Base-by-base conservation (phyloP, 768 basidiomycete genomes). In the Russula brevipes region DNA sequence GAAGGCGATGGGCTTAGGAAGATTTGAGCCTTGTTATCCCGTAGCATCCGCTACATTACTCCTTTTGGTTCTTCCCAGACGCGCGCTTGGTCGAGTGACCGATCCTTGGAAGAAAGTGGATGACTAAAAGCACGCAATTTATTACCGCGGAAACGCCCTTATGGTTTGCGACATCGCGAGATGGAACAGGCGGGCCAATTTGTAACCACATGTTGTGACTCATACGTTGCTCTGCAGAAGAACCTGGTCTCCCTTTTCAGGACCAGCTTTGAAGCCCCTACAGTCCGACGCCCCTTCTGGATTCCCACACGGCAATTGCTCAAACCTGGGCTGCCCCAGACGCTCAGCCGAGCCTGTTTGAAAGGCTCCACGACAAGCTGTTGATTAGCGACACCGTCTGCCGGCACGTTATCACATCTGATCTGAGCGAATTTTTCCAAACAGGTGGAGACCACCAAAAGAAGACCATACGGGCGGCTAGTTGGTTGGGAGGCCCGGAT, bases 231-330 rank as follows among this genome's bases (percentile, higher is more conserved):
- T 53, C 61, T 63, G 44, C 38, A 53, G 57, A 59, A 59, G 45
- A 59, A 53, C 57, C 7, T 49, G 57, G n/a, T 35, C 57, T 63
- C 47, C 62, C 57, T 47, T 59, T 59, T 63, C 57, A 42, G 52
- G 52, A 44, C 31, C 52, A 36, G 46, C 38, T 47, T 49, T 19
- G 35, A 47, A 46, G 31, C 24, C 39, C 24, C 49, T 31, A 19
- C 30, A 47, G 19, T 44, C 31, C 36, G 44, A 47, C 33, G 33
- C 35, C 50, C 50, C 38, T 30, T 19, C 50, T 39, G 42, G 35
- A 30, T 19, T 59, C 52, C 14, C 52, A 59, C 44, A 46, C 42
- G 35, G 49, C 41, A 63, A 49, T 41, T 19, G 4, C 6, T 50
- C 33, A 33, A 16, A 19, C 44, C 33, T 11, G 44, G 16, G 30